Conservation (phyloP, 2,329 filamentous ascomycete species). For the Lasiodiplodia gonubiensis region DNA sequence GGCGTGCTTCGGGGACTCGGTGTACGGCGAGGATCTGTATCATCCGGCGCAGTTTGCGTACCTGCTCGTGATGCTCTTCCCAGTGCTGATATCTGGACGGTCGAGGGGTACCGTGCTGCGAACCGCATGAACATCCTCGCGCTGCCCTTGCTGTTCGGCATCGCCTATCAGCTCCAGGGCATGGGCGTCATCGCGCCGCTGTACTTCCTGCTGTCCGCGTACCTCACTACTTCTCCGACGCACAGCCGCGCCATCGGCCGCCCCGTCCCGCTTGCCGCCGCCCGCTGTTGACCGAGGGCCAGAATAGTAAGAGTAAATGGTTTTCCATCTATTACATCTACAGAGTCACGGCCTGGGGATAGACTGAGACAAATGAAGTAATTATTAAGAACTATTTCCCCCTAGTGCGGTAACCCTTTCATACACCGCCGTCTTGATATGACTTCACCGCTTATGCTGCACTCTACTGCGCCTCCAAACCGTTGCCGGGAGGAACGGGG, state of each 20-base stretch:
- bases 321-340: too few species aligned
- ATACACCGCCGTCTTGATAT: too few species aligned
- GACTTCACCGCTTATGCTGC: too few species aligned
- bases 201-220: constrained; percentile 35
- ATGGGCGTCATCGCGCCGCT: constrained; percentile 34
- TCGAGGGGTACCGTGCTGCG: constrained; percentile 25
- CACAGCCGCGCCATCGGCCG: constrained; percentile 30
- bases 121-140: background rate
- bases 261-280: constrained; percentile 31
- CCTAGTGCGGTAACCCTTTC: too few species aligned
- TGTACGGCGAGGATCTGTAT: background rate
- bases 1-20: background rate
- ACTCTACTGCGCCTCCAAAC: background rate
- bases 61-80: constrained; percentile 10
- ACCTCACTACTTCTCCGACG: constrained; percentile 28
- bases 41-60: constrained; percentile 23
- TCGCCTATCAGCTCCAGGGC: constrained; percentile 28
- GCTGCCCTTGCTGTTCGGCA: constrained; percentile 11
- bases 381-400: too few species aligned
- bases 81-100: constrained; percentile 26
- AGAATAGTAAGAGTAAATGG: too few species aligned
- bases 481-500: background rate
- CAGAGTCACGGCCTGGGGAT: too few species aligned
- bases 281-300: too few species aligned
- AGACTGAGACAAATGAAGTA: too few species aligned